phyloP scores from a whole-genome alignment of 1,139 yeast genomes.

The Insectozyma bohioensis region DNA sequence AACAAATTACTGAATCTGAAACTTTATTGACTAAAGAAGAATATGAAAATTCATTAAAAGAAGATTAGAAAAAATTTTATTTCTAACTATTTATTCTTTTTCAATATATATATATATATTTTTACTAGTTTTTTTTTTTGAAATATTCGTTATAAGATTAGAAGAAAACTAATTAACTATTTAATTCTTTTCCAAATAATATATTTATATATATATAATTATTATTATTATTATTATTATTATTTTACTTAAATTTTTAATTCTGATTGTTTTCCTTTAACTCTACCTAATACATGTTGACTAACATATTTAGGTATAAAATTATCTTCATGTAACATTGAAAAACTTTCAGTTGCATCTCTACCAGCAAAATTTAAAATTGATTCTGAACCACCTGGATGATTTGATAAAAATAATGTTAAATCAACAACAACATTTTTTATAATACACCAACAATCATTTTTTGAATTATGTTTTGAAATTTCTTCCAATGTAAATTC shows the following conservation, averaged over 20 bases:
- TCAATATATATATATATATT: conserved; percentile 3
- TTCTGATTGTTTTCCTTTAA: conserved; percentile 46
- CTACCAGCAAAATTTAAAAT: conserved; percentile 81
- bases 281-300: conserved; percentile 46
- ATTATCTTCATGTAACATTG: conserved; percentile 55
- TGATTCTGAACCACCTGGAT: conserved; percentile 86
- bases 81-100: not conserved
- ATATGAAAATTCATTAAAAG: conserved; percentile 64
- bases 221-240: not conserved
- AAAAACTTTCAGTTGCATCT: conserved; percentile 86
- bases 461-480: conserved; percentile 57
- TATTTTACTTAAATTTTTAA: conserved; percentile 17
- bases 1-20: conserved; percentile 25
- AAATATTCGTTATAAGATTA: no score
- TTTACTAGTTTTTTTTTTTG: not conserved
- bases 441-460: conserved; percentile 86
- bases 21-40: conserved; percentile 48
- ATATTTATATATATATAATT: conserved; percentile 4
- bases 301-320: conserved; percentile 51
- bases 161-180: no score
- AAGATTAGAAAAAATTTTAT: conserved; percentile 15
- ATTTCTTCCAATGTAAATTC: conserved; percentile 56
- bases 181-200: no score
- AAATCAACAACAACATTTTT: conserved; percentile 83
- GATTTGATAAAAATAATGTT: conserved; percentile 72